Conservation (phyloP, 2,329 filamentous ascomycete genomes). For the Aspergillus luchuensis region DNA sequence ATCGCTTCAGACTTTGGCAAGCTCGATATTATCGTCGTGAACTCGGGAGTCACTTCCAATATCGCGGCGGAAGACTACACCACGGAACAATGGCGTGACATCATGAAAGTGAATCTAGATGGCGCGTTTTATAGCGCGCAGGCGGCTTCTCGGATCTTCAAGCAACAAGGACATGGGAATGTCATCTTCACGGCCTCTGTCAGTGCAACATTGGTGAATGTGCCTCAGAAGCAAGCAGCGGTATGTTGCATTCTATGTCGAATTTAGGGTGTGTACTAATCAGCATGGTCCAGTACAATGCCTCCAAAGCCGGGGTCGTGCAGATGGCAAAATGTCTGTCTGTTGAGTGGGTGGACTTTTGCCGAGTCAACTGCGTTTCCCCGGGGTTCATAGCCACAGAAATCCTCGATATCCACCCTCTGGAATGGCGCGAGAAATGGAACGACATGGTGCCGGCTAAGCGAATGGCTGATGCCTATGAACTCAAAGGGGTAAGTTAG, state of each 20-base stretch:
- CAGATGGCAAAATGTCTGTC: conserved; percentile 44
- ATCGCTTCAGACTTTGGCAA: conserved; percentile 46
- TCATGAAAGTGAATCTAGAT: conserved; percentile 44
- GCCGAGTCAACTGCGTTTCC: conserved; percentile 44
- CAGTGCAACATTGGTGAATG: conserved; percentile 42
- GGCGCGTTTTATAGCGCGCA: conserved; percentile 44
- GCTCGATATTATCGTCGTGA: conserved; percentile 51
- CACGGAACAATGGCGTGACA: conserved; percentile 43
- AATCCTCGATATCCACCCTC: conserved; percentile 37
- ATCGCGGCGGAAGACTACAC: conserved; percentile 44
- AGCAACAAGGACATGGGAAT: conserved; percentile 37
- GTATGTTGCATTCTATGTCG: conserved; percentile 16
- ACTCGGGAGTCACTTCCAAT: conserved; percentile 40
- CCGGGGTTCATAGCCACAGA: conserved; percentile 47
- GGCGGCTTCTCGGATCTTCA: conserved; percentile 42
- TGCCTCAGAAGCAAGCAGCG: conserved; percentile 43
- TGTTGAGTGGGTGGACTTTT: conserved; percentile 44
- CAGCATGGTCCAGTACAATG: conserved; percentile 33
- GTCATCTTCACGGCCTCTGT: conserved; percentile 44
- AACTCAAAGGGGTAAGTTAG: conserved; percentile 40
- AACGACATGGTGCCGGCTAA: conserved; percentile 42
- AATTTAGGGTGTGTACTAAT: not conserved
- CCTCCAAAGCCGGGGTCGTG: conserved; percentile 39
- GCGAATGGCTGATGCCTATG: conserved; percentile 41
- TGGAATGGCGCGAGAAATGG: conserved; percentile 40